Evolutionary conservation across 2,329 filamentous ascomycete genomes (phyloP).

Genomic region (Incumbomyces lentus): DNA sequence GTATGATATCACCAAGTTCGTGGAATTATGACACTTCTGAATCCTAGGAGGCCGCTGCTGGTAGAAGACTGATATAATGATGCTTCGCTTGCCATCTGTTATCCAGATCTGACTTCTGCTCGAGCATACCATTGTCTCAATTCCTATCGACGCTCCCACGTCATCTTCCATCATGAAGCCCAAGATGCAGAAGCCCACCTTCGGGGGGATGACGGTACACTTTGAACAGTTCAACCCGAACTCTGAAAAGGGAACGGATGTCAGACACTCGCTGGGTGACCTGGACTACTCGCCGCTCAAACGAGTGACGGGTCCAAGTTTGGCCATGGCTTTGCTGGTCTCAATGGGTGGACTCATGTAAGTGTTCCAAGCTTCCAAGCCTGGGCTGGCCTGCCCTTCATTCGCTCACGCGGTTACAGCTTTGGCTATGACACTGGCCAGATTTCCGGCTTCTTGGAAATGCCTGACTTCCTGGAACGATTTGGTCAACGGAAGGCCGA

Average conservation of each 20-base stretch:
- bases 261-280: constrained; percentile 15
- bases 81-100: no score
- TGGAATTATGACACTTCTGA: neutral
- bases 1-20: constrained; percentile 6
- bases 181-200: constrained; percentile 2
- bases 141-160: no score
- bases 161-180: neutral
- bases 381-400: no score
- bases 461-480: constrained; percentile 30
- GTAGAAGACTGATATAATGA: no score
- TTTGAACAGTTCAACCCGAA: constrained; percentile 18
- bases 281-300: constrained; percentile 21
- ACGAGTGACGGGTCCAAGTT: constrained; percentile 28
- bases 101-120: no score
- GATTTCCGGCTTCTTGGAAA: constrained; percentile 35
- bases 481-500: constrained; percentile 26
- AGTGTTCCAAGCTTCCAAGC: neutral
- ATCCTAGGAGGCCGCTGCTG: no score
- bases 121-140: no score
- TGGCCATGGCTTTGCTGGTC: constrained; percentile 33
- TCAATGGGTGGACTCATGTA: constrained; percentile 35
- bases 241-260: constrained; percentile 11
- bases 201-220: constrained; percentile 9
- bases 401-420: constrained; percentile 3
- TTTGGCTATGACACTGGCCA: constrained; percentile 35